Percentiles rank a stretch among this genome's conserved stretches.
Evolutionary conservation across 345 rosid species (phyloP).

Genomic region (Eucalyptus sp.): DNA sequence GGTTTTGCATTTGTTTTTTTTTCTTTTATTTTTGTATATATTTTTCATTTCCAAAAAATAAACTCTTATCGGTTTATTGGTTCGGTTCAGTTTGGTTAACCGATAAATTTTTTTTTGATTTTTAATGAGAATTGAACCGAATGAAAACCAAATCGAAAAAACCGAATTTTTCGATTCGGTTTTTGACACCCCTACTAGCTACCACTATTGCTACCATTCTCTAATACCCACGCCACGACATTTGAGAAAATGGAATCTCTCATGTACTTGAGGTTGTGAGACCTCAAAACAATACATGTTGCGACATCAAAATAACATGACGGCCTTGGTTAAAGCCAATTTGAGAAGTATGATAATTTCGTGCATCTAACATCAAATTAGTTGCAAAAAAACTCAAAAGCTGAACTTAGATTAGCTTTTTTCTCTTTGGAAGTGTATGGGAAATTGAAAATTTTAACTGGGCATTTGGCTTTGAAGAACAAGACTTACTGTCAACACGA

Average conservation of each 20-base stretch:
- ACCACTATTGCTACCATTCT: background rate
- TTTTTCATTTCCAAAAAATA: no score
- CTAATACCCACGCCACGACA: background rate
- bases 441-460: background rate
- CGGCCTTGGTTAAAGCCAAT: background rate
- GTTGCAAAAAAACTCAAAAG: background rate
- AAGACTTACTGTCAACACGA: background rate
- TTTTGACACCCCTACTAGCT: no score
- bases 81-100: no score
- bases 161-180: no score
- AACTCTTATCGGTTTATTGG: no score
- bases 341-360: background rate
- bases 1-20: no score
- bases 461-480: background rate
- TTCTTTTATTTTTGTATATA: no score
- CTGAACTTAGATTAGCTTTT: background rate
- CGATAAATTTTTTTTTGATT: no score
- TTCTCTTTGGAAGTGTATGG: background rate
- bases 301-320: background rate
- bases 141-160: no score
- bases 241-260: background rate
- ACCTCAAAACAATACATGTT: background rate
- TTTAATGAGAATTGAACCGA: no score
- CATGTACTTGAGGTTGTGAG: background rate
- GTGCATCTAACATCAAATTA: rapidly evolving